Evolutionary conservation across 345 rosid species (phyloP).

Genomic region (Balakata baccata): DNA sequence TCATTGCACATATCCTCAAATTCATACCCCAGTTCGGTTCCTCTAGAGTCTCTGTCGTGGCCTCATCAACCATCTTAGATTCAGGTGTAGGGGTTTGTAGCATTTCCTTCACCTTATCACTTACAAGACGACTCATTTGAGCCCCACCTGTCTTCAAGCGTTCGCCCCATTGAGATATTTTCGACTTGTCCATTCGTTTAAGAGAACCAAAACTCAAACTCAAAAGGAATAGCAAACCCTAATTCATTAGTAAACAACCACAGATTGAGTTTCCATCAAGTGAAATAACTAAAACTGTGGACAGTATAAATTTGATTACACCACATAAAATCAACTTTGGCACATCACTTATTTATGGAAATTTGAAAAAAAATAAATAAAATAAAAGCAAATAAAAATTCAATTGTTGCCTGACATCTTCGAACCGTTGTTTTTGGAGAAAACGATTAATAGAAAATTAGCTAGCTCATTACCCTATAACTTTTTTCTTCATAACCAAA

Average conservation of each 20-base stretch:
- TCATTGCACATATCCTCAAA: conserved; percentile 80
- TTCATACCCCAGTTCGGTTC: conserved; percentile 91
- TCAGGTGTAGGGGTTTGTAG: conserved; percentile 74
- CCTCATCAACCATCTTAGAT: conserved; percentile 83
- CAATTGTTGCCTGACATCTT: no score
- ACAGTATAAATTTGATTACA: background rate
- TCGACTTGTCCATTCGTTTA: conserved; percentile 59
- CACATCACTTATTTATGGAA: background rate
- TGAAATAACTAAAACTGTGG: background rate
- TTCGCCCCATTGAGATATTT: conserved; percentile 71
- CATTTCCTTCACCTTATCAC: conserved; percentile 79
- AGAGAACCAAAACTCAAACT: conserved; percentile 9
- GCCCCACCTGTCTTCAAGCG: conserved; percentile 70
- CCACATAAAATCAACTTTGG: background rate
- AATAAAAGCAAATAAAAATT: no score
- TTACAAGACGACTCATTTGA: conserved; percentile 70
- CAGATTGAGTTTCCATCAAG: background rate
- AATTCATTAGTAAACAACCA: background rate
- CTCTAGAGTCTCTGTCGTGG: conserved; percentile 61
- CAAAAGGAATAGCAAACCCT: conserved; percentile 13
- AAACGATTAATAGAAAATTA: no score
- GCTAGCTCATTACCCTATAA: no score
- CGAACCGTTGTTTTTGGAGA: no score
- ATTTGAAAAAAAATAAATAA: no score
- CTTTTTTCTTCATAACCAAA: no score